Percentiles rank a stretch among this genome's conserved stretches.
Evolutionary conservation across 768 basidiomycete species (phyloP).

Genomic region (Trametes villosa): DNA sequence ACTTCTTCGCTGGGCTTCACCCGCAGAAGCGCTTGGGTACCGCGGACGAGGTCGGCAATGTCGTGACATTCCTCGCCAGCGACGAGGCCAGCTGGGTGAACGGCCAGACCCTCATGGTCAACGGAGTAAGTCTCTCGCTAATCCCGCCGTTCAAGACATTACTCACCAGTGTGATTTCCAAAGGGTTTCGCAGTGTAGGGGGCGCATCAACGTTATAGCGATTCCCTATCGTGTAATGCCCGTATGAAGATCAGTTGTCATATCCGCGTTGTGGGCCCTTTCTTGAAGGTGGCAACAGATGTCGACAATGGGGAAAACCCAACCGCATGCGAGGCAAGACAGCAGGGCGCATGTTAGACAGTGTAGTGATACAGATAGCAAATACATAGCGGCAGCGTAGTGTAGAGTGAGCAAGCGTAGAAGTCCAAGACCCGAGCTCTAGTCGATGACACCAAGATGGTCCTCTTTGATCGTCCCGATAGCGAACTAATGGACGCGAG

Average conservation of each 20-base stretch:
- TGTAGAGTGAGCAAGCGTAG: not conserved
- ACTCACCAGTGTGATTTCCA: too few relatives aligned
- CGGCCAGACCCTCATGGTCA: slow-evolving; percentile 59
- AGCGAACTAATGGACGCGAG: slow-evolving; percentile 68
- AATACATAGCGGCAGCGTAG: slow-evolving; percentile 18
- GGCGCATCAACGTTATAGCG: too few relatives aligned
- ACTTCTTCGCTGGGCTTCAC: slow-evolving; percentile 48
- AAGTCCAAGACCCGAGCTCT: not conserved
- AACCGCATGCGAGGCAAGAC: too few relatives aligned
- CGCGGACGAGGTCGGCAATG: slow-evolving; percentile 57
- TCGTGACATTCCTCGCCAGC: slow-evolving; percentile 57
- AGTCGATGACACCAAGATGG: slow-evolving; percentile 92
- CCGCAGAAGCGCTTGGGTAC: slow-evolving; percentile 51
- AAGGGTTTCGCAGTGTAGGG: too few relatives aligned
- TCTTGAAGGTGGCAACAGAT: too few relatives aligned
- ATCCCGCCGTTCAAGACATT: too few relatives aligned
- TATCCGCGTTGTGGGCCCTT: too few relatives aligned
- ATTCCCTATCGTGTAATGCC: too few relatives aligned
- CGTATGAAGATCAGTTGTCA: too few relatives aligned
- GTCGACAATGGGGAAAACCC: too few relatives aligned
- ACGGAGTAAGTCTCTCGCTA: slow-evolving; percentile 53
- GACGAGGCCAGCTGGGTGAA: slow-evolving; percentile 60
- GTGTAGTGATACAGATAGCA: slow-evolving; percentile 26
- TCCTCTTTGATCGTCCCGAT: slow-evolving; percentile 99
- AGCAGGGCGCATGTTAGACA: too few relatives aligned